Evolutionary conservation across 2,329 filamentous ascomycete genomes (phyloP).

Genomic region (Fusarium chlamydosporum): DNA sequence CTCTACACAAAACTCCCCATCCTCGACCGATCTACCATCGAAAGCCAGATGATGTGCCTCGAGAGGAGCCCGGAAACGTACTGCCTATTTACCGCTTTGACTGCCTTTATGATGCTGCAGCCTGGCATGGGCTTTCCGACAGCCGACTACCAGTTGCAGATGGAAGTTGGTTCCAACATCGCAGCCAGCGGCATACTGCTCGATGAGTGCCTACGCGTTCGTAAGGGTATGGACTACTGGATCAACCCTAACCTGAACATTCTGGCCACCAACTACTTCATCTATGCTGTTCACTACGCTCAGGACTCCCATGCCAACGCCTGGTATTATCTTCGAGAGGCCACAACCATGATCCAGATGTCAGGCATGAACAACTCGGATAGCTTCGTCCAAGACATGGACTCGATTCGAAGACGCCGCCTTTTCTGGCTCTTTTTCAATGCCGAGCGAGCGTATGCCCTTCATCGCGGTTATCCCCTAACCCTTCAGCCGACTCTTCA

Average conservation of each 20-base stretch:
- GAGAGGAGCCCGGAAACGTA: conserved; percentile 75
- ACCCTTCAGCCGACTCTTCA: conserved; percentile 78
- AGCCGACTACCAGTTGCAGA: conserved; percentile 70
- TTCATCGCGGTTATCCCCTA: conserved; percentile 77
- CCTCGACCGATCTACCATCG: conserved; percentile 69
- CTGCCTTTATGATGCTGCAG: conserved; percentile 77
- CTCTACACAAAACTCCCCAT: conserved; percentile 76
- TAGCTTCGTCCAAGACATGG: conserved; percentile 70
- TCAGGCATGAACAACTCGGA: conserved; percentile 73
- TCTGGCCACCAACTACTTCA: conserved; percentile 81
- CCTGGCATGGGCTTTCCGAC: conserved; percentile 73
- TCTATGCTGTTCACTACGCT: conserved; percentile 80
- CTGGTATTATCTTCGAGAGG: conserved; percentile 85
- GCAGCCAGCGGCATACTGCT: conserved; percentile 76
- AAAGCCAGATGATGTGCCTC: conserved; percentile 71
- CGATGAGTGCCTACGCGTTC: conserved; percentile 75
- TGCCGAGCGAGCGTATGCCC: conserved; percentile 79
- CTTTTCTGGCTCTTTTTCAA: conserved; percentile 82
- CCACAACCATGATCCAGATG: conserved; percentile 77
- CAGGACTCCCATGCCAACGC: conserved; percentile 81
- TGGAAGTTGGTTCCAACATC: conserved; percentile 71
- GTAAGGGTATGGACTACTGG: conserved; percentile 73
- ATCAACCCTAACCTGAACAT: conserved; percentile 69
- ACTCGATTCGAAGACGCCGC: conserved; percentile 74
- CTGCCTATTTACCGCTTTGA: conserved; percentile 74